Evolutionary conservation across 2,329 filamentous ascomycete genomes (phyloP).

Genomic region (Fusarium kyushuense): DNA sequence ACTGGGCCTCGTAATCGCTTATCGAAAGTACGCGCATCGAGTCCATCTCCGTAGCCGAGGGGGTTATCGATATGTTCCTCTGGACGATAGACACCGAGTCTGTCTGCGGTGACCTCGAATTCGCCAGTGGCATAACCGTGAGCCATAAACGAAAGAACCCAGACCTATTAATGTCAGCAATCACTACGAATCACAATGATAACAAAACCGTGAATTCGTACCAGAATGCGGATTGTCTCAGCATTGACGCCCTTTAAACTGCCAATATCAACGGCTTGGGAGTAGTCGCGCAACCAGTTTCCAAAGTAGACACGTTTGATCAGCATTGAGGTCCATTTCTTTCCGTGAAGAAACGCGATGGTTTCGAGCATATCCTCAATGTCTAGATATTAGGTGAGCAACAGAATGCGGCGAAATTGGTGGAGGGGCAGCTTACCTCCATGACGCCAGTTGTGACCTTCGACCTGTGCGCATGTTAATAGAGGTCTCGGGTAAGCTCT

Average conservation of each 20-base stretch:
- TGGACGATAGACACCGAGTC: constrained; percentile 82
- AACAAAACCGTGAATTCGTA: constrained; percentile 42
- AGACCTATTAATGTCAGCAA: constrained; percentile 61
- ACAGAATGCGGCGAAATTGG: constrained; percentile 7
- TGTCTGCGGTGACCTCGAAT: constrained; percentile 85
- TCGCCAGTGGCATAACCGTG: constrained; percentile 89
- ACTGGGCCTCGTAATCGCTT: constrained; percentile 84
- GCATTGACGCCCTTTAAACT: constrained; percentile 83
- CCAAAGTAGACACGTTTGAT: constrained; percentile 85
- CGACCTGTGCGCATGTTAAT: constrained; percentile 60
- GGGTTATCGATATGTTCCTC: constrained; percentile 83
- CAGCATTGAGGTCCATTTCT: constrained; percentile 86
- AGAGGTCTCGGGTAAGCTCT: background rate
- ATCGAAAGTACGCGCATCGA: constrained; percentile 87
- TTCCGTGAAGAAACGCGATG: constrained; percentile 79
- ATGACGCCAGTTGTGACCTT: constrained; percentile 78
- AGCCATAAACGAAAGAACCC: constrained; percentile 83
- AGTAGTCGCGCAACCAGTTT: constrained; percentile 89
- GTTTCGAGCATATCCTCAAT: constrained; percentile 86
- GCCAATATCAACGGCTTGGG: constrained; percentile 84
- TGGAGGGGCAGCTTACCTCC: constrained; percentile 61
- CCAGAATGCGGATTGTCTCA: constrained; percentile 80
- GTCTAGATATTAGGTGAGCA: constrained; percentile 58
- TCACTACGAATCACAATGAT: background rate
- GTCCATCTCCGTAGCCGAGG: constrained; percentile 85